Percentiles rank a stretch among this genome's conserved stretches.
Conservation (phyloP, 139 green algal genomes). For the Pedinophyceae sp. region DNA sequence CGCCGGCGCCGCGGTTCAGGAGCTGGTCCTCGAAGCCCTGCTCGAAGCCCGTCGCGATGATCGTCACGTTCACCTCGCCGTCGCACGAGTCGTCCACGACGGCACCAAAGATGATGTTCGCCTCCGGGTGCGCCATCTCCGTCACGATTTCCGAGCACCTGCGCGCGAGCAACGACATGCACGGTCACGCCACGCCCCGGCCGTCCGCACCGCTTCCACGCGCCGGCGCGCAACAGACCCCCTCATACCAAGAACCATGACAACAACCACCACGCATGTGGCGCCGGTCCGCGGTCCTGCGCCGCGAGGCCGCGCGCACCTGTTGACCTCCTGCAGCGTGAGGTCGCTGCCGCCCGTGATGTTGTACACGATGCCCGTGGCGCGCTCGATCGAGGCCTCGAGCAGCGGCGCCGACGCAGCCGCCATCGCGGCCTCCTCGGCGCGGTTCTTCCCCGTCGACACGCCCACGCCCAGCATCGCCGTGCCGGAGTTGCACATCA, state of each 20-base stretch:
- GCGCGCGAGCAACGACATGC: no score
- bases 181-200: no score
- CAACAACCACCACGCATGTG: no score
- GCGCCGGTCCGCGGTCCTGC: no score
- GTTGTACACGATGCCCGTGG: conserved; percentile 96
- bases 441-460: conserved; percentile 35
- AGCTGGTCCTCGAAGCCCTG: conserved; percentile 4
- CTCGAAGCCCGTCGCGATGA: conserved; percentile 85
- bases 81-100: conserved; percentile 44
- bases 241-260: no score
- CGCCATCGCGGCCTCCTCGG: conserved; percentile 36
- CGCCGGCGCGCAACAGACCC: no score
- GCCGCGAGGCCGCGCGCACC: no score
- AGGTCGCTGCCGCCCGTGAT: conserved; percentile 79
- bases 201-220: no score
- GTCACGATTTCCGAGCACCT: conserved; percentile 69
- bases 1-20: conserved; percentile 2
- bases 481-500: conserved; percentile 70
- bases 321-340: conserved; percentile 58
- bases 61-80: conserved; percentile 48
- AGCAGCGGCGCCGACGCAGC: conserved; percentile 75
- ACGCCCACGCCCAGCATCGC: conserved; percentile 81
- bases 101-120: conserved; percentile 83
- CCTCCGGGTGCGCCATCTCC: conserved; percentile 64
- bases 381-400: conserved; percentile 77